Base-by-base conservation (phyloP, 2,329 filamentous ascomycete genomes). In the Thyridium curvatum region DNA sequence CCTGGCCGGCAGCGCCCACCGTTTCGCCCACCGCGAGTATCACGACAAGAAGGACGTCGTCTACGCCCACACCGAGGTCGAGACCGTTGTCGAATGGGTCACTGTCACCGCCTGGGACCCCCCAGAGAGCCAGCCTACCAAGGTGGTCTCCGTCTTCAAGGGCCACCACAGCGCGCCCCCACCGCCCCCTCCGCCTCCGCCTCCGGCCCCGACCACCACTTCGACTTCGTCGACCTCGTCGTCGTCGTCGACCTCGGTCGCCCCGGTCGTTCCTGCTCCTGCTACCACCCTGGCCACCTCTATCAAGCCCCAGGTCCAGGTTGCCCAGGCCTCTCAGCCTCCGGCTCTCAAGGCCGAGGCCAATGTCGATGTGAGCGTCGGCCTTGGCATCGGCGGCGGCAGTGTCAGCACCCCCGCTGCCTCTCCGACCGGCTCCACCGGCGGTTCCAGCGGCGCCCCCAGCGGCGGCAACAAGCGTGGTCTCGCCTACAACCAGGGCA, bases 401-500 rank as follows among this genome's bases (percentile, higher is more conserved):
- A 4, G 21, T 45, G 9, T 28, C 48, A n/a, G 32, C 43, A 38
- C 45, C 17, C 15, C 41, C 12, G 41, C 46, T 35, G 46, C 50
- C 34, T 43, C 48, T 8, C 35, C 46, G 18, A 37, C 42, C 29
- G 42, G 40, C 14, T 34, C 46, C 12, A 28, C 48, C 34, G 21
- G 33, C 43, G 14, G 38, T 47, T 30, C 36, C 44, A 26, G 40
- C 46, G 42, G 53, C 54, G 52, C 55, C 50, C 32, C 41, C 3
- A 31, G 35, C 18, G 56, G 54, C 38, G 56, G 58, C 35, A 34
- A 29, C 51, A 83, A 84, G 76, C 79, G 81, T 55, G 83, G 83
- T 60, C 60, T 86, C 36, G 76, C 76, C 37, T 87, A 81, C 73
- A 85, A 86, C 60, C 64, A 76, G 26, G 68, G 68, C 40, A 50